phyloP scores from a whole-genome alignment of 805 yeast genomes.

The Starmerella bombi region DNA sequence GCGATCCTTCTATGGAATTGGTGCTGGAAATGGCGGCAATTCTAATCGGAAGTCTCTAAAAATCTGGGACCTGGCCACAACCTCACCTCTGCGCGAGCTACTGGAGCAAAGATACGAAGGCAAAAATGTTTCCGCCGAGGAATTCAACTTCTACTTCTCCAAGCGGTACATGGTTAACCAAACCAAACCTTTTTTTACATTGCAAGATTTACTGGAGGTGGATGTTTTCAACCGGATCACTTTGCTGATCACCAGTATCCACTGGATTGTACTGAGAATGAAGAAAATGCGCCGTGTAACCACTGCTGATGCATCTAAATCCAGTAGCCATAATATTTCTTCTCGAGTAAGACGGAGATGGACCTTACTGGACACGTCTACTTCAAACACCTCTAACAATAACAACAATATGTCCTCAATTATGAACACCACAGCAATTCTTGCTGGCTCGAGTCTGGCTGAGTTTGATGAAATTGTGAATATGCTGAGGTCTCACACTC shows the following conservation, averaged over 20 bases:
- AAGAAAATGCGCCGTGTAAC: slow-evolving; percentile 32
- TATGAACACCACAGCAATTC: slow-evolving; percentile 6
- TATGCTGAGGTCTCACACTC: slow-evolving; percentile 21
- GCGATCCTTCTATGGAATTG: neutral
- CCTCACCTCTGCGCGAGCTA: neutral
- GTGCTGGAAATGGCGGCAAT: neutral
- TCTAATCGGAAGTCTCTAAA: neutral
- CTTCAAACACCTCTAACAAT: neutral
- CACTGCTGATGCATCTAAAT: neutral
- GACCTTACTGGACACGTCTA: slow-evolving; percentile 24
- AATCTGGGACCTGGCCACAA: neutral
- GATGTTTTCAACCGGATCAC: slow-evolving; percentile 40
- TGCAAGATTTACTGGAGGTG: slow-evolving; percentile 43
- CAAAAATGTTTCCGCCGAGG: slow-evolving; percentile 12
- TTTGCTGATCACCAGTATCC: slow-evolving; percentile 40
- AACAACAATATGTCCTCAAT: neutral
- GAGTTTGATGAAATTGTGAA: slow-evolving; percentile 24
- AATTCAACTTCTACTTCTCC: slow-evolving; percentile 18
- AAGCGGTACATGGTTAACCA: slow-evolving; percentile 13
- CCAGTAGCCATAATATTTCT: slow-evolving; percentile 7
- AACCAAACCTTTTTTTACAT: slow-evolving; percentile 23
- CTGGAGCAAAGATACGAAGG: slow-evolving; percentile 1
- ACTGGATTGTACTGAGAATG: slow-evolving; percentile 50
- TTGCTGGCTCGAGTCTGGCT: slow-evolving; percentile 19
- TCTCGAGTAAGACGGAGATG: slow-evolving; percentile 24